Evolutionary conservation across 1,139 yeast genomes (phyloP), one percentile per base, ranked within the genome.

Genomic region (Suhomyces terraborum): DNA sequence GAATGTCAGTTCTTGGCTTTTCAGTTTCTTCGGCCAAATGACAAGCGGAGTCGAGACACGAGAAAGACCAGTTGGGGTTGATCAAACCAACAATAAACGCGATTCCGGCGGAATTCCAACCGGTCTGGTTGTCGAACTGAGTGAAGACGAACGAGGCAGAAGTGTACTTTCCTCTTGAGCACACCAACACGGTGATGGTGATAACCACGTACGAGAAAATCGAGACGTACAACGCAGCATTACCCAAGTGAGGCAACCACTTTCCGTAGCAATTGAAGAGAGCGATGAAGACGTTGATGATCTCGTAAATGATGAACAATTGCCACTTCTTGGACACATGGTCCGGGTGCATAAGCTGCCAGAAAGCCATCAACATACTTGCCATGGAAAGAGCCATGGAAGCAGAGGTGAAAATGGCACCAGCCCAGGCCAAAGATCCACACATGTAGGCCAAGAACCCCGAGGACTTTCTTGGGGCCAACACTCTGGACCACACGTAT

Each of bases 1-100:
- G 88, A 40, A 81, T 79, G 46, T 77, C 77, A 34, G 74, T 67
- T 55, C 79, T 81, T 8, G 86, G 84, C 29, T 70, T 66, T 40
- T 71, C 66, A 25, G 80, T 79, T 60, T 82, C 88, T 59, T 81
- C 85, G 12, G 85, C 84, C 78, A 82, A 76, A 53, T 81, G 87
- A 2, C 86, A 78, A 7, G 86, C 86, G 48, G 83, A 77, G 55
- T 82, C 88, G 42, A 81, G 64, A 58, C 87, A 80, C n/a, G 81
- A 73, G 56, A 80, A 81, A 1, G 83, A 76, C 86, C 86, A 81
- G 38, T 80, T 80, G 26, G 87, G 87, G 56, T 80, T 81, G 51
- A 82, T 76, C 46, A 82, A 62, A 40, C 87, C 87, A 10, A 80
- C 80, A 42, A 82, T 77, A 53, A 81, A 81, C 1, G 86, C 86